A percentile compares a stretch with the other conserved stretches of the same genome.
Conservation (phyloP, 768 basidiomycete genomes). For the Zangia roseola region DNA sequence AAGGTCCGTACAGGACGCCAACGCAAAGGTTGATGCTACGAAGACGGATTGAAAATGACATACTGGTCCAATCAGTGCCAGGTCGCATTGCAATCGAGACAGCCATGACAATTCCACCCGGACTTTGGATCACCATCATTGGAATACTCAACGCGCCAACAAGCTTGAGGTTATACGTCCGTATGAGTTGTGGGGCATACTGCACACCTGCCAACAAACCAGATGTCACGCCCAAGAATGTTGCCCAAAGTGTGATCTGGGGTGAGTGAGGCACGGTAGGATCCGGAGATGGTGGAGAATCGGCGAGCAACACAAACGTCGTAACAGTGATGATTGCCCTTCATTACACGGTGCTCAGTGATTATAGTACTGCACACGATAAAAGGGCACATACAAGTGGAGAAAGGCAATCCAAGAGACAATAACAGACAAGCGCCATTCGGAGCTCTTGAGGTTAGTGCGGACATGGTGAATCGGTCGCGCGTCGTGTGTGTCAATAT, state of each 20-base stretch:
- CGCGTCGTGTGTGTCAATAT: constrained; percentile 41
- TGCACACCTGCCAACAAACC: constrained; percentile 78
- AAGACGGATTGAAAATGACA: constrained; percentile 20
- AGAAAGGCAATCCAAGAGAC: constrained; percentile 68
- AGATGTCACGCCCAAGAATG: constrained; percentile 81
- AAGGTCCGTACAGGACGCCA: too few relatives aligned
- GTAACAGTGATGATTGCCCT: constrained; percentile 50
- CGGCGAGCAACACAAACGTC: constrained; percentile 60
- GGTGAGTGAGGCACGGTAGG: constrained; percentile 35
- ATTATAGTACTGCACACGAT: background rate
- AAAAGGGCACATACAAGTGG: constrained; percentile 63
- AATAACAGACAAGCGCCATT: constrained; percentile 77
- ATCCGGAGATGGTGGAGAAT: constrained; percentile 38
- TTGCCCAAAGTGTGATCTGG: constrained; percentile 65
- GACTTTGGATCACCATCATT: constrained; percentile 95
- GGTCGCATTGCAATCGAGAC: constrained; percentile 75
- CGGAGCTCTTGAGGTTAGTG: constrained; percentile 52
- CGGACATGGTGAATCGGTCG: constrained; percentile 43
- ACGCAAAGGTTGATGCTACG: too few relatives aligned
- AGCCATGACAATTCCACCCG: constrained; percentile 87
- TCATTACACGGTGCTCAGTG: background rate
- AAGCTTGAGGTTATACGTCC: constrained; percentile 74
- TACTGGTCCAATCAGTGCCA: constrained; percentile 85
- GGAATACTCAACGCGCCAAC: constrained; percentile 93
- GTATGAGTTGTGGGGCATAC: constrained; percentile 83